phyloP scores from a whole-genome alignment of 768 basidiomycete genomes.

The Tephrocybe sp. region DNA sequence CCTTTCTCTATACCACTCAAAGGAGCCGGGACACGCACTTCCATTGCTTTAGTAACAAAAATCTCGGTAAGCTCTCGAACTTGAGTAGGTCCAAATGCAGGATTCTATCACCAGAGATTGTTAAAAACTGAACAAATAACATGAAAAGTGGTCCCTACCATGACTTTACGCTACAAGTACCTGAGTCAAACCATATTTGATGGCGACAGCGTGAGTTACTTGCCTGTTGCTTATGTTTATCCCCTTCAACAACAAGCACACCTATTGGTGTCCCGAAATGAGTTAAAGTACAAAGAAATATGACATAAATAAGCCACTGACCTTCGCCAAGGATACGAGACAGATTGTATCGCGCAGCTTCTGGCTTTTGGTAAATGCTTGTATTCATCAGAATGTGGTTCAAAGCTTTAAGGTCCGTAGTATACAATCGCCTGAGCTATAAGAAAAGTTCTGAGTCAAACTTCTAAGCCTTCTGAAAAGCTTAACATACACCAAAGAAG shows the following conservation, averaged over 20 bases:
- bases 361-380: slow-evolving; percentile 55
- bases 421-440: slow-evolving; percentile 11
- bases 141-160: slow-evolving; percentile 26
- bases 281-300: neutral
- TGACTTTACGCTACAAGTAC: slow-evolving; percentile 34
- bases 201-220: neutral
- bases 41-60: slow-evolving; percentile 52
- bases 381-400: slow-evolving; percentile 60
- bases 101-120: slow-evolving; percentile 42
- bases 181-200: neutral
- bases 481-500: slow-evolving; percentile 39
- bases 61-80: slow-evolving; percentile 55
- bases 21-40: slow-evolving; percentile 28
- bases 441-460: slow-evolving; percentile 52
- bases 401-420: slow-evolving; percentile 41
- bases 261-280: slow-evolving; percentile 27
- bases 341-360: slow-evolving; percentile 33
- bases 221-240: slow-evolving; percentile 45
- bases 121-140: neutral
- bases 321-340: slow-evolving; percentile 42
- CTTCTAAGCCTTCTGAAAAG: slow-evolving; percentile 46
- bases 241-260: slow-evolving; percentile 46
- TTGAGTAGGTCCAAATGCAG: slow-evolving; percentile 61
- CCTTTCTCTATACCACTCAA: neutral
- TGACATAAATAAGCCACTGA: slow-evolving; percentile 2